Percentiles rank a stretch among this genome's conserved stretches.
Conservation (phyloP, 2,329 filamentous ascomycete genomes). For the Penicillium capsulatum region DNA sequence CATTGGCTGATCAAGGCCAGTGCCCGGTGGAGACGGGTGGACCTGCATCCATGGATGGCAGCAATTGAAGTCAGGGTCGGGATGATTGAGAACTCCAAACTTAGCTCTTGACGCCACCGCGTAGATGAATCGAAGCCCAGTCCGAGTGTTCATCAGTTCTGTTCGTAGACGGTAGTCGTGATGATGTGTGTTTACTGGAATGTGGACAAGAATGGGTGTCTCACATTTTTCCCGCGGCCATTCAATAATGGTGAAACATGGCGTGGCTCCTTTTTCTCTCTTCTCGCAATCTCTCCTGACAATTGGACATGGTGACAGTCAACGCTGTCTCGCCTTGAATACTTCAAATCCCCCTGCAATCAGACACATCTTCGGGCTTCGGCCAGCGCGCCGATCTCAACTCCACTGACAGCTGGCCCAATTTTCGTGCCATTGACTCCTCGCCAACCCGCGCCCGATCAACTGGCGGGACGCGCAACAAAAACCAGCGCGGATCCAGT, state of each 20-base stretch:
- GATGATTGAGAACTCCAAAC: neutral
- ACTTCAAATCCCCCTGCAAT: no score
- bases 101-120: no score
- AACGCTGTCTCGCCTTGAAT: no score
- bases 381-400: slow-evolving; percentile 1
- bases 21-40: slow-evolving; percentile 8
- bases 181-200: slow-evolving; percentile 7
- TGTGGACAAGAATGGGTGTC: slow-evolving; percentile 15
- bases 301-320: neutral
- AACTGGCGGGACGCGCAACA: no score
- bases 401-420: neutral
- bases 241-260: slow-evolving; percentile 22
- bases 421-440: no score
- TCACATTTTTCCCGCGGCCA: slow-evolving; percentile 23
- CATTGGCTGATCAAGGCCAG: slow-evolving; percentile 8
- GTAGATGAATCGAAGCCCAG: no score
- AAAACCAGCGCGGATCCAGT: no score
- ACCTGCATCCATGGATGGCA: slow-evolving; percentile 11
- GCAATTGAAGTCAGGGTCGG: neutral
- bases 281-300: neutral
- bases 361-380: no score
- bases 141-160: no score
- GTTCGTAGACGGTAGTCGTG: neutral
- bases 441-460: no score
- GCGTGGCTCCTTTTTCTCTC: slow-evolving; percentile 4